Evolutionary conservation across 345 rosid species (phyloP), one percentile per base, ranked within the genome.

Genomic region (Euphorbia tirucalli): DNA sequence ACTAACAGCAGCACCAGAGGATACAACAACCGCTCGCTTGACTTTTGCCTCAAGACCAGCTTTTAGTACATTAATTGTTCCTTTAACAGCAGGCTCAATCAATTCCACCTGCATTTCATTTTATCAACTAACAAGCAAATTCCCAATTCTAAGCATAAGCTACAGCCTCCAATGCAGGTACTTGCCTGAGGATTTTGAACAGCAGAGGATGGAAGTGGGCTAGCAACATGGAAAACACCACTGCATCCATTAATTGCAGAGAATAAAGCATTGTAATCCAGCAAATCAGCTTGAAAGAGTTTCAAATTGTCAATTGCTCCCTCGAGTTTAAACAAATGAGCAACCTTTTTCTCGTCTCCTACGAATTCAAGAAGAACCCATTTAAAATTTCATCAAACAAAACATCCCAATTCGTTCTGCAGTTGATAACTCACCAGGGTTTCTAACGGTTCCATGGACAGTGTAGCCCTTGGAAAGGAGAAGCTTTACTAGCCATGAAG

Each of bases 201-300:
- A 69, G 78, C 24, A 64, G 80, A 6, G 55, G 79, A 55, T 19
- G 90, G 90, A 78, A 90, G 88, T 0, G 93, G 96, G 39, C 80
- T 77, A 59, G 91, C 96, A 0, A 86, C 89, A 78, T 90, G 98
- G 75, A 93, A 83, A 61, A 89, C 91, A 3, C 90, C 61, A 52
- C 11, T 22, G 61, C 61, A 68, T 3, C 71, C 61, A 2, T 32
- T 24, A 54, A 54, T 37, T 4, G 71, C 61, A n/a, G n/a, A 54
- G 62, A 21, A 54, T 18, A 21, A 18, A 37, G 43, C n/a, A 60
- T 1, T n/a, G 60, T 30, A 52, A 41, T 50, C 71, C 22, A 67
- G 27, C 21, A 67, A 67, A 15, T 89, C 93, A 32, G 88, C 83
- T 87, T 79, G 74, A 86, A 83, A 64, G n/a, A 88, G 88, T 76